Conservation (phyloP, 305 asterid genomes). For the Fraxinus platypoda region DNA sequence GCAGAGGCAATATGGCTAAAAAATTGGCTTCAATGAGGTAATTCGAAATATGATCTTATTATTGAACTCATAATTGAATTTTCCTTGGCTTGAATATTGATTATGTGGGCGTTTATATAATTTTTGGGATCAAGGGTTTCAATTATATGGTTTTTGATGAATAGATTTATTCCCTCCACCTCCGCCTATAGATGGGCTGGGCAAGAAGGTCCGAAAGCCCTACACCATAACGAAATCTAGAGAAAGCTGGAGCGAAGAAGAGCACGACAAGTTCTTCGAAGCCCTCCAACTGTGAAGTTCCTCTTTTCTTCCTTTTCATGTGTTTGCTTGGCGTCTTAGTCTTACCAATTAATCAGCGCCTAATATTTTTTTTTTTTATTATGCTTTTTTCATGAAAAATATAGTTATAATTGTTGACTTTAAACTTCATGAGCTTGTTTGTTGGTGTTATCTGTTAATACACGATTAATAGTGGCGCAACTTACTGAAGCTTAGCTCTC, state of each 20-base stretch:
- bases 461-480: background rate
- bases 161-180: constrained; percentile 27
- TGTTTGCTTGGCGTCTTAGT: background rate
- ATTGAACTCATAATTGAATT: background rate
- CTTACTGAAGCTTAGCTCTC: background rate
- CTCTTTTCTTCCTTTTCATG: background rate
- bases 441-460: background rate
- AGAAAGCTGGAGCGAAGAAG: constrained; percentile 93
- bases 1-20: constrained; percentile 68
- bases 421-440: background rate
- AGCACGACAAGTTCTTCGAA: constrained; percentile 89
- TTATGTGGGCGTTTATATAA: too few relatives aligned
- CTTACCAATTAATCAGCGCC: background rate
- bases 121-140: too few relatives aligned
- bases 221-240: constrained; percentile 85
- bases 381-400: background rate
- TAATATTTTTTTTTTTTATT: background rate
- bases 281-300: constrained; percentile 78
- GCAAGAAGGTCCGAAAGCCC: constrained; percentile 78
- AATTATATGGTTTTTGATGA: too few relatives aligned
- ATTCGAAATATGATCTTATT: background rate
- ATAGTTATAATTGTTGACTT: background rate
- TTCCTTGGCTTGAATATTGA: background rate
- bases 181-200: constrained; percentile 43
- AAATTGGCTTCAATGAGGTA: constrained; percentile 68